Conservation (phyloP, 352 stramenopile genomes). For the Pythium brassicae region DNA sequence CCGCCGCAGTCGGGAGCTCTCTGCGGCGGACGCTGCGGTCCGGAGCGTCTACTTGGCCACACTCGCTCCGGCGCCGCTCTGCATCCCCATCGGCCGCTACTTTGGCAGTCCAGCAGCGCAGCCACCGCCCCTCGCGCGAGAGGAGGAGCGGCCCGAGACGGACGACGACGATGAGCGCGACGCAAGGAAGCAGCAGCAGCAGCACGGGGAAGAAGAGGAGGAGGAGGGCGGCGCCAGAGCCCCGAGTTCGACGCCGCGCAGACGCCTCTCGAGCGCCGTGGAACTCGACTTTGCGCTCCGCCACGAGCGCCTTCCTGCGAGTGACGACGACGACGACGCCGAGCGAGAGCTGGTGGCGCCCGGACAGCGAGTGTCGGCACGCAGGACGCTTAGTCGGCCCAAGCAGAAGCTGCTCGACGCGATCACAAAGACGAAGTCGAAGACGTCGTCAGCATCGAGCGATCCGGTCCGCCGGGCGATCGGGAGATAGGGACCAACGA, state of each 20-base stretch:
- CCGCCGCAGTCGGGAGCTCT: constrained; percentile 10
- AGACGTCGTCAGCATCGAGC: too few species aligned
- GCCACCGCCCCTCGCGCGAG: background rate
- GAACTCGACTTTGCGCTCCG: constrained; percentile 39
- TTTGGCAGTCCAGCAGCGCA: background rate
- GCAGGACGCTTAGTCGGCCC: constrained; percentile 37
- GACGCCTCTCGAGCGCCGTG: constrained; percentile 44
- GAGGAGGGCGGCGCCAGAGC: background rate
- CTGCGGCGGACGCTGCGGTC: constrained; percentile 39
- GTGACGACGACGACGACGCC: constrained; percentile 16
- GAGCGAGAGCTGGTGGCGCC: constrained; percentile 4
- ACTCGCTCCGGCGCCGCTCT: constrained; percentile 35
- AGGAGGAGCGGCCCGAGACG: constrained; percentile 3
- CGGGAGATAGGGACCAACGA: too few species aligned
- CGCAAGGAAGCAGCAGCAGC: too few species aligned
- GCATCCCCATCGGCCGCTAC: constrained; percentile 16
- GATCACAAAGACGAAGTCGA: constrained; percentile 41
- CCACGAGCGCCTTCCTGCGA: constrained; percentile 3
- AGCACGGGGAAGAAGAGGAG: too few species aligned
- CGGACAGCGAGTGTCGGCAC: background rate
- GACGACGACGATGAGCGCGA: constrained; percentile 14
- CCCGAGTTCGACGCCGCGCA: constrained; percentile 32
- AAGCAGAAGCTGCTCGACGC: constrained; percentile 72
- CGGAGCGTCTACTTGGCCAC: constrained; percentile 48
- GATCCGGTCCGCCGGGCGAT: too few species aligned